Conservation (phyloP, 352 stramenopile genomes). For the Pythium graminicola region DNA sequence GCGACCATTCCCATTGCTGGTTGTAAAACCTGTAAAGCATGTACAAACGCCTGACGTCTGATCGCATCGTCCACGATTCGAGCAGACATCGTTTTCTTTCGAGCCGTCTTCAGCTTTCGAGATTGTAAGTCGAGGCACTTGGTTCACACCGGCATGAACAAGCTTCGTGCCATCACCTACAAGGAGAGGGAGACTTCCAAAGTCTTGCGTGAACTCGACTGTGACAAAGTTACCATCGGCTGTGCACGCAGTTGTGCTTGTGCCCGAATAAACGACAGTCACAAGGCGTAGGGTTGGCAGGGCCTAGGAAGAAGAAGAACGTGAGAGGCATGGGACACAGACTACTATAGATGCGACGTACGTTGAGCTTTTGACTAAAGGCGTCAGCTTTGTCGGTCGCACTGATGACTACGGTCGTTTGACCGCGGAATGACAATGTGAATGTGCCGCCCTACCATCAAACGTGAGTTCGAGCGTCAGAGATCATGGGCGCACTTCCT, state of each 20-base stretch:
- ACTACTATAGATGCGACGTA: too few species aligned
- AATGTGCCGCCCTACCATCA: conserved; percentile 48
- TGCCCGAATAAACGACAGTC: conserved; percentile 53
- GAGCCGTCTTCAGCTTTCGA: conserved; percentile 68
- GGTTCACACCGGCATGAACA: conserved; percentile 49
- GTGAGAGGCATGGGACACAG: not conserved
- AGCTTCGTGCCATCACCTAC: conserved; percentile 63
- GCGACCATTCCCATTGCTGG: conserved; percentile 44
- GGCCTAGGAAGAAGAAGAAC: conserved; percentile 22
- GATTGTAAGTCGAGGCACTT: conserved; percentile 35
- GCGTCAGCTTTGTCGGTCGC: conserved; percentile 49
- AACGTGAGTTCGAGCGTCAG: not conserved
- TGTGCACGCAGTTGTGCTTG: conserved; percentile 50
- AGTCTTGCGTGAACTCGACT: conserved; percentile 77
- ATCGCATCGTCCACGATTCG: conserved; percentile 66
- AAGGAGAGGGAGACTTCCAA: conserved; percentile 64
- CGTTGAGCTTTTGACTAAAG: conserved; percentile 64
- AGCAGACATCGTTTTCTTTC: conserved; percentile 87
- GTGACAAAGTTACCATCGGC: conserved; percentile 63
- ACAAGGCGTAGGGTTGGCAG: conserved; percentile 49
- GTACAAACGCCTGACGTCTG: conserved; percentile 72
- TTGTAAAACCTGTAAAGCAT: conserved; percentile 82
- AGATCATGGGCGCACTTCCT: conserved; percentile 3
- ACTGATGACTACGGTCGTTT: conserved; percentile 64
- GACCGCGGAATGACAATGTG: conserved; percentile 52